A percentile compares a stretch with the other conserved stretches of the same genome.
Conservation (phyloP, 2,329 filamentous ascomycete species). For the Trichoderma sp. region DNA sequence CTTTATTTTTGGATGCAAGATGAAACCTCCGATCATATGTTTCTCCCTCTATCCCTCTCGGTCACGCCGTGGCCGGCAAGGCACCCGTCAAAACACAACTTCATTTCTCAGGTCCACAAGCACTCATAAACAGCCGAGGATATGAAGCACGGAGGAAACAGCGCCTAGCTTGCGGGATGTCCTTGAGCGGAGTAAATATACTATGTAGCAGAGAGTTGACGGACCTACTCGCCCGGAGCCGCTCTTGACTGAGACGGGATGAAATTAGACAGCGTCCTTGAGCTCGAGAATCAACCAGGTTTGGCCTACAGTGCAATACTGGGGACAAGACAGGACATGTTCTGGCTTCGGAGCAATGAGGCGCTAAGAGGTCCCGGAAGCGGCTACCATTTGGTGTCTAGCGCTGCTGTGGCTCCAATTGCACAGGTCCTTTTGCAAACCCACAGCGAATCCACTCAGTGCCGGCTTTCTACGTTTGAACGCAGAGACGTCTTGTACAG, state of each 20-base stretch:
- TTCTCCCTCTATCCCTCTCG: conserved; percentile 8
- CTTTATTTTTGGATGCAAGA: background rate
- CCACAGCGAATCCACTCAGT: conserved; percentile 21
- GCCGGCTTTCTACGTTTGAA: conserved; percentile 10
- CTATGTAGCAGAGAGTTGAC: background rate
- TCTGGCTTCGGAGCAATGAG: conserved; percentile 17
- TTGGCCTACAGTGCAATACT: background rate
- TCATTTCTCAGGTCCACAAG: conserved; percentile 10
- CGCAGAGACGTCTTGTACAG: conserved; percentile 14
- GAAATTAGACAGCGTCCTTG: conserved; percentile 3
- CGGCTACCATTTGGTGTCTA: conserved; percentile 24
- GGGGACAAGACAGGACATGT: conserved; percentile 2
- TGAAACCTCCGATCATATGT: conserved; percentile 16
- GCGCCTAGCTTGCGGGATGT: background rate
- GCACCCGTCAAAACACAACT: background rate
- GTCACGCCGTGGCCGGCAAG: conserved; percentile 17
- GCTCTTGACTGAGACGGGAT: background rate
- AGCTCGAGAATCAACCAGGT: background rate
- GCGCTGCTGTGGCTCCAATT: conserved; percentile 21
- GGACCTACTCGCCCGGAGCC: conserved; percentile 9
- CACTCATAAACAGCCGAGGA: conserved; percentile 10
- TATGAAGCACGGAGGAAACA: conserved; percentile 14
- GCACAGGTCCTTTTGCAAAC: conserved; percentile 28
- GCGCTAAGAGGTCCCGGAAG: conserved; percentile 20
- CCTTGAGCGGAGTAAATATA: conserved; percentile 1